phyloP scores from a whole-genome alignment of 2,329 filamentous ascomycete genomes.

The Nemania abortiva region DNA sequence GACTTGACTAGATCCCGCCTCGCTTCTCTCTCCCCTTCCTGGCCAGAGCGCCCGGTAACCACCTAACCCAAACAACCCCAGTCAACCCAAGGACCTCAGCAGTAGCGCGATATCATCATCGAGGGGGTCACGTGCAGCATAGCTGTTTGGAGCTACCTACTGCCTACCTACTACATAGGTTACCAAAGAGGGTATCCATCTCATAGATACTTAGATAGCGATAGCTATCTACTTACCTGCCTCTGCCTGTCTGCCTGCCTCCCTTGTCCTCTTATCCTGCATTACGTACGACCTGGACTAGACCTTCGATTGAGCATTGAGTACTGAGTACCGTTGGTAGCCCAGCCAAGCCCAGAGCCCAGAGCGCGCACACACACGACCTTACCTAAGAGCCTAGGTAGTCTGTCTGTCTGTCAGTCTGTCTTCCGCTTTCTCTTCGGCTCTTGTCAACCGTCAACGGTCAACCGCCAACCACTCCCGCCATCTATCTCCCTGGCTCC shows the following conservation, averaged over 20 bases:
- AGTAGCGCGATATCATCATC: constrained; percentile 26
- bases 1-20: constrained; percentile 21
- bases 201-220: neutral
- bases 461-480: neutral
- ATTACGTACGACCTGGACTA: neutral
- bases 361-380: constrained; percentile 12
- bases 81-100: neutral
- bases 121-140: constrained; percentile 33
- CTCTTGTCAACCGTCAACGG: neutral
- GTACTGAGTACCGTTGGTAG: neutral
- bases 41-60: neutral
- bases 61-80: neutral
- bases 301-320: constrained; percentile 15
- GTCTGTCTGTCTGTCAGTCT: too few species aligned
- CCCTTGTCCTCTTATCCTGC: neutral
- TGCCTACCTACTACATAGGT: neutral
- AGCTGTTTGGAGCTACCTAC: constrained; percentile 10
- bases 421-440: neutral
- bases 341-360: neutral
- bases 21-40: constrained; percentile 1
- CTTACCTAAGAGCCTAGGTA: neutral
- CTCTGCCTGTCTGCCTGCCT: neutral
- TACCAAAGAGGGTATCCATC: neutral
- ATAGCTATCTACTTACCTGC: neutral
- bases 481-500: neutral